Conservation (phyloP, 2,329 filamentous ascomycete species). For the Venturia aucupariae region DNA sequence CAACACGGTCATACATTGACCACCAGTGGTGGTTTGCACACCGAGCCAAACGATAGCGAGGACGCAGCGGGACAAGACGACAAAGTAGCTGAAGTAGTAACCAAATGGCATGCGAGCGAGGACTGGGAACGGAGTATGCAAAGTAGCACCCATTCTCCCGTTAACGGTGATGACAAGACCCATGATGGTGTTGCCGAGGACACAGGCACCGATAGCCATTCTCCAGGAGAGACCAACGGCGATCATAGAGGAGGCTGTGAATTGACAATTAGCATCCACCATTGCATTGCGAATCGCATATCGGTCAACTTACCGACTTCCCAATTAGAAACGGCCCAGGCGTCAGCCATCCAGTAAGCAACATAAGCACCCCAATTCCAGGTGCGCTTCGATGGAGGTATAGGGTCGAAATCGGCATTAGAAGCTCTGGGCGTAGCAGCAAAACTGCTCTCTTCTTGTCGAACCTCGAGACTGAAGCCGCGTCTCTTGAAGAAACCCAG, state of each 20-base stretch:
- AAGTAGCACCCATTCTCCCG: slow-evolving; percentile 22
- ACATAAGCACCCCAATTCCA: slow-evolving; percentile 27
- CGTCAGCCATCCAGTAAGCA: slow-evolving; percentile 33
- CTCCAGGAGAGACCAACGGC: slow-evolving; percentile 22
- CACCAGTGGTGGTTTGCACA: slow-evolving; percentile 31
- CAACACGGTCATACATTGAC: slow-evolving; percentile 16
- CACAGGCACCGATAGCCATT: slow-evolving; percentile 27
- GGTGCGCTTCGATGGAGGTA: slow-evolving; percentile 29
- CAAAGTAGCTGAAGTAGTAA: slow-evolving; percentile 32
- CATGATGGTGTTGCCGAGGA: slow-evolving; percentile 25
- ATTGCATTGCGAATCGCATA: background rate
- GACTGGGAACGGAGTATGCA: slow-evolving; percentile 28
- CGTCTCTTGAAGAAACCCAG: slow-evolving; percentile 16
- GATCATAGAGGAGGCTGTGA: slow-evolving; percentile 23
- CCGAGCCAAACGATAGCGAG: slow-evolving; percentile 32
- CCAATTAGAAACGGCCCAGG: slow-evolving; percentile 32
- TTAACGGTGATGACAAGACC: slow-evolving; percentile 23
- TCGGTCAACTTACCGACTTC: slow-evolving; percentile 24
- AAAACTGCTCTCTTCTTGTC: slow-evolving; percentile 28
- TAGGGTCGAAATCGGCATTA: slow-evolving; percentile 31
- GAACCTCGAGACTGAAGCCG: slow-evolving; percentile 25
- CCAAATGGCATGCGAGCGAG: slow-evolving; percentile 34
- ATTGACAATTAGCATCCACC: slow-evolving; percentile 11
- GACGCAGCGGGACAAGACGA: slow-evolving; percentile 33
- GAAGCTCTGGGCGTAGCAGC: slow-evolving; percentile 25